These are phyloP conservation scores for Gaultheria prostrata DNA, from an alignment of 148 eudicot genomes.

Conservation along the genomic window DNA sequence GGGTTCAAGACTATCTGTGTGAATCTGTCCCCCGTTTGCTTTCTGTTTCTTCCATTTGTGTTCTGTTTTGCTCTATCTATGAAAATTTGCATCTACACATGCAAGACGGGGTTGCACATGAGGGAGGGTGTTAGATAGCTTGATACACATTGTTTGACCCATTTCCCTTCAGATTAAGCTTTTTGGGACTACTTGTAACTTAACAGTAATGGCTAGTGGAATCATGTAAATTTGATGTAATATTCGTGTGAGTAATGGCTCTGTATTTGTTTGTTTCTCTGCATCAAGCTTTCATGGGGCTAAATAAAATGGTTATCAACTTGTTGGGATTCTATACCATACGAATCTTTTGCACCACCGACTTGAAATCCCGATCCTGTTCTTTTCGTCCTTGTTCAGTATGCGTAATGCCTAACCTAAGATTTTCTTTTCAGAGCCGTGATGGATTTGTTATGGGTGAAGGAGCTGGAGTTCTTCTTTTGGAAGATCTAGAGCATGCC, in stretches of 20 bases:
- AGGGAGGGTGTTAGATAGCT: no score
- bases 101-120: no score
- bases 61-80: no score
- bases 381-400: not conserved
- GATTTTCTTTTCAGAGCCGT: constrained; percentile 51
- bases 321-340: not conserved
- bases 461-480: constrained; percentile 93
- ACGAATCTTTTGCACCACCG: not conserved
- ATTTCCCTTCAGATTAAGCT: no score
- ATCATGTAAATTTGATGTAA: not conserved
- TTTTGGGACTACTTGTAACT: no score
- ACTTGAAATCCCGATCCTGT: not conserved
- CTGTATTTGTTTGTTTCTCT: not conserved
- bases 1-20: no score
- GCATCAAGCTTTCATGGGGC: not conserved
- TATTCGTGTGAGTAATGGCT: not conserved
- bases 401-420: constrained; percentile 1
- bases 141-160: no score
- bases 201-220: not conserved
- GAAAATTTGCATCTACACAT: no score
- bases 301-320: not conserved
- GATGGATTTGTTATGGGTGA: constrained; percentile 99
- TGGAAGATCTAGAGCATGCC: constrained; percentile 96
- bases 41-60: no score
- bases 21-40: no score